Base-by-base conservation (phyloP, 2,329 filamentous ascomycete genomes). In the Xylariaceae sp. region DNA sequence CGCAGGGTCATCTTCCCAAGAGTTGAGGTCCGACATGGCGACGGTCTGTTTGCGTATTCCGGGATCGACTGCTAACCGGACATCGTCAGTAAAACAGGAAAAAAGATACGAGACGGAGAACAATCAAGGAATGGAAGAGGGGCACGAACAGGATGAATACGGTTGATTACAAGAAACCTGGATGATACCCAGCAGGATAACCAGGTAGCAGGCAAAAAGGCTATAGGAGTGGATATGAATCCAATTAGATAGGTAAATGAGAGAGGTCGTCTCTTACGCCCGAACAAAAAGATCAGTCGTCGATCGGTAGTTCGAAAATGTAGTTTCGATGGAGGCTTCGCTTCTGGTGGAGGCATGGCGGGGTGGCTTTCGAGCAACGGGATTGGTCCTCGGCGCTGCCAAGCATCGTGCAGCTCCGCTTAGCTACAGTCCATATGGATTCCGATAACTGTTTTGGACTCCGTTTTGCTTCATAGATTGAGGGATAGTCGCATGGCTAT, bases 1-100 rank as follows among this genome's bases (percentile, higher is more conserved):
- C 57, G 87, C 81, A 70, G 87, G 86, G 71, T 92, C 90, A 71
- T 96, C 91, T 78, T 97, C 92, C 90, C 94, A 97, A 64, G 92
- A 96, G 75, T 96, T 92, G 71, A 91, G 89, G 75, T 92, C 87
- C 69, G 92, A 88, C 92, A 96, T 96, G 71, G 58, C 81, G 72
- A 47, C 58, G 57, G 56, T 64, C 17, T 63, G 18, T 49, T 47
- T 50, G 68, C 66, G 61, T 13, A n/a, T 55, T 54, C 11, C 13
- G 39, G 15, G 37, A 23, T 56, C 49, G 49, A 37, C 13, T 53
- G 17, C 35, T 53, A 9, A 15, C 44, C 13, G 4, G 10, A 5
- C 4, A 45, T 6, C 11, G 15, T 34, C 18, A 39, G 11, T 10
- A 39, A 44, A 39, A 44, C 18, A 18, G 35, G 35, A 11, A 30